Percentiles rank a stretch among this genome's conserved stretches.
Conservation (phyloP, 1,139 yeast genomes). For the Candida glucosophila region DNA sequence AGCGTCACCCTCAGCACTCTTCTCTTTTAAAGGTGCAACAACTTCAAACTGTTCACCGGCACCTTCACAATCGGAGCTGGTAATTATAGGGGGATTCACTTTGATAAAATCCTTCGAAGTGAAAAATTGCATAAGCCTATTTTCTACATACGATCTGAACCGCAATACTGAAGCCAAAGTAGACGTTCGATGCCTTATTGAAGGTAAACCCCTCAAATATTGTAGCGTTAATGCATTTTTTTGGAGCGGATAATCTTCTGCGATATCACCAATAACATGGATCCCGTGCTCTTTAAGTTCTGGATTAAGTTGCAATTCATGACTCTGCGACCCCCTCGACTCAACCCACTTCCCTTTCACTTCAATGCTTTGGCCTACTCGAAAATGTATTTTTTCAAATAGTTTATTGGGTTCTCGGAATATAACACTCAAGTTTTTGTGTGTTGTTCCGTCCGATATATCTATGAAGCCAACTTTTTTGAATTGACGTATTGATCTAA, state of each 20-base stretch:
- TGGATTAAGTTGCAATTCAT: constrained; percentile 22
- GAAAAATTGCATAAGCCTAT: constrained; percentile 48
- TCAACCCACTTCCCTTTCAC: constrained; percentile 26
- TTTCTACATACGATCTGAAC: constrained; percentile 61
- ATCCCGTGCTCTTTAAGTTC: constrained; percentile 14
- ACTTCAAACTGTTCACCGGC: constrained; percentile 84
- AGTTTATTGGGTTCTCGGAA: constrained; percentile 24
- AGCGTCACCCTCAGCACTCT: constrained; percentile 5
- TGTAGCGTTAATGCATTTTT: constrained; percentile 65
- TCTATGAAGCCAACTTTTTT: constrained; percentile 78
- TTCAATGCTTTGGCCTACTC: constrained; percentile 34
- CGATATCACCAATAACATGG: constrained; percentile 43
- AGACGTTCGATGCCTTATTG: constrained; percentile 69
- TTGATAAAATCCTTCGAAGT: constrained; percentile 49
- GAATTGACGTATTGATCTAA: constrained; percentile 60
- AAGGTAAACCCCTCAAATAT: constrained; percentile 59
- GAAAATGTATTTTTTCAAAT: constrained; percentile 39
- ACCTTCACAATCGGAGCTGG: constrained; percentile 94
- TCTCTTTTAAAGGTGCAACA: constrained; percentile 19
- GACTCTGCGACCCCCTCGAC: constrained; percentile 25
- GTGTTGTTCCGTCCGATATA: constrained; percentile 65
- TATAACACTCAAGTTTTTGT: constrained; percentile 51
- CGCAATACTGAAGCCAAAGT: constrained; percentile 60
- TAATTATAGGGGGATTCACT: constrained; percentile 78
- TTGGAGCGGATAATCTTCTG: constrained; percentile 69